phyloP scores from a whole-genome alignment of 2,329 filamentous ascomycete species.

The Aspergillaceae sp. region DNA sequence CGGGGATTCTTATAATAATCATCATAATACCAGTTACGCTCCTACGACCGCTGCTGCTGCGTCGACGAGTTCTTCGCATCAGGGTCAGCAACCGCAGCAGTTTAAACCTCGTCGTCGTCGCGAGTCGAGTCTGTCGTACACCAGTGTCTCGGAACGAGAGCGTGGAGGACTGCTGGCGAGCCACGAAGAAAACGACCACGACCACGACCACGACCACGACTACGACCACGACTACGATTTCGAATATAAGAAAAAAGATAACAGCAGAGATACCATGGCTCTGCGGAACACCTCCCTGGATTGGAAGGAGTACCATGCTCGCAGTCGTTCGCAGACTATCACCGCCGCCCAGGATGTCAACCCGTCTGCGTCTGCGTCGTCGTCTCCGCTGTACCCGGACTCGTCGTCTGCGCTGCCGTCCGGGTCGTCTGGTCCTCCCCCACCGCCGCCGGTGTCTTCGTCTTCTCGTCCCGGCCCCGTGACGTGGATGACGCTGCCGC shows the following conservation, averaged over 20 bases:
- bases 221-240: conserved; percentile 2
- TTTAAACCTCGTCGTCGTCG: conserved; percentile 20
- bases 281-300: conserved; percentile 26
- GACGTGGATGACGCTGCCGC: conserved; percentile 34
- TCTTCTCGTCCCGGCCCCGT: conserved; percentile 19
- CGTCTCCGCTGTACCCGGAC: neutral
- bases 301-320: conserved; percentile 17
- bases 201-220: conserved; percentile 17
- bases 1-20: too few species aligned
- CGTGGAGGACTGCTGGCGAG: conserved; percentile 6
- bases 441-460: conserved; percentile 6
- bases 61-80: neutral
- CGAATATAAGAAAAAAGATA: too few species aligned
- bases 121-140: conserved; percentile 26
- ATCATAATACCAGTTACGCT: too few species aligned
- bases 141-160: conserved; percentile 22
- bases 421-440: conserved; percentile 7
- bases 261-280: conserved; percentile 12
- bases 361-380: neutral
- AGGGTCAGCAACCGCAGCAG: neutral
- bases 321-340: conserved; percentile 21
- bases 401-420: conserved; percentile 2
- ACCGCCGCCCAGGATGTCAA: conserved; percentile 10
- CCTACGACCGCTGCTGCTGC: neutral
- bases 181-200: conserved; percentile 12